phyloP scores from a whole-genome alignment of 2,329 filamentous ascomycete genomes.

The Endothia cerciana region DNA sequence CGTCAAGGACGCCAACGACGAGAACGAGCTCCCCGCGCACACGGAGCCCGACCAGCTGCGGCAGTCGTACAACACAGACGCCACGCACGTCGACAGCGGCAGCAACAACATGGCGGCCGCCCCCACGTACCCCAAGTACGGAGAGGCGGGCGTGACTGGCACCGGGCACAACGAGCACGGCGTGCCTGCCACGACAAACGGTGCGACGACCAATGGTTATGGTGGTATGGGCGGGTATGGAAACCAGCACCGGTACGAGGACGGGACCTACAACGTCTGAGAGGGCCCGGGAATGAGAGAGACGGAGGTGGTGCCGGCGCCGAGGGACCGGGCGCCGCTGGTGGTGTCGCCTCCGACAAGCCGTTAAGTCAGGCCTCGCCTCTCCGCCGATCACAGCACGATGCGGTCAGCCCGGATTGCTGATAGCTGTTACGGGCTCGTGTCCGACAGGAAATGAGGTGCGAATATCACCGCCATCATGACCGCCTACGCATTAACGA shows the following conservation, averaged over 20 bases:
- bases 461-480: not conserved
- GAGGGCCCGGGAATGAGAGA: not conserved
- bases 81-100: slow-evolving; percentile 38
- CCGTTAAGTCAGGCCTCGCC: not conserved
- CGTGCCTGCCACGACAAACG: slow-evolving; percentile 5
- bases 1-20: slow-evolving; percentile 33
- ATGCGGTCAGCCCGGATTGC: too few species aligned
- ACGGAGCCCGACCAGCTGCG: slow-evolving; percentile 40
- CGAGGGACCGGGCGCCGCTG: not conserved
- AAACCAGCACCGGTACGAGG: slow-evolving; percentile 16
- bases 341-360: not conserved
- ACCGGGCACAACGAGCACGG: slow-evolving; percentile 35
- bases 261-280: slow-evolving; percentile 29
- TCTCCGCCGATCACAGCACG: not conserved
- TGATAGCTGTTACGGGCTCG: not conserved
- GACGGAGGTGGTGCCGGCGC: not conserved
- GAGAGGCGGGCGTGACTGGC: slow-evolving; percentile 30
- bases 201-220: not conserved
- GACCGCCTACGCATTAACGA: not conserved
- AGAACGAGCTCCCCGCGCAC: slow-evolving; percentile 42
- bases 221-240: slow-evolving; percentile 6
- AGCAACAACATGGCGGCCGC: slow-evolving; percentile 29
- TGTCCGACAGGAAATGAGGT: not conserved
- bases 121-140: slow-evolving; percentile 38
- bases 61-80: slow-evolving; percentile 43